These are phyloP conservation scores for Acanthamoeba royreba DNA, from an alignment of 208 protist species.

Conservation along the genomic window DNA sequence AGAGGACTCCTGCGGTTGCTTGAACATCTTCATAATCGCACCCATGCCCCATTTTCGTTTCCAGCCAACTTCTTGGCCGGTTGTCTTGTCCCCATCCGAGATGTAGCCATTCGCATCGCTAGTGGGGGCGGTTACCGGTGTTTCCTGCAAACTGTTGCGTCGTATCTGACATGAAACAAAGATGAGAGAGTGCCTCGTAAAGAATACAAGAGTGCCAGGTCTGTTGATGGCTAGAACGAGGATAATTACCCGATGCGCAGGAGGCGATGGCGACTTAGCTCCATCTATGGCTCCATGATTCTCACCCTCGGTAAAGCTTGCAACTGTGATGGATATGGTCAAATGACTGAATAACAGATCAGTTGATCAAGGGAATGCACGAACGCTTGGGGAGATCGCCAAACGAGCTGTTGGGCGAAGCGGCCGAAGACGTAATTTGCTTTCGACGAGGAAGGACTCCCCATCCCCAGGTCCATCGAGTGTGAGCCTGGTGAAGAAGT, in stretches of 20 bases:
- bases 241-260: neutral
- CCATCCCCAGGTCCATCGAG: slow-evolving; percentile 30
- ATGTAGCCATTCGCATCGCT: neutral
- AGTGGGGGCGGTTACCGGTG: neutral
- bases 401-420: neutral
- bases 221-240: neutral
- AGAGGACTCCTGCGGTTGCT: neutral
- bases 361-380: neutral
- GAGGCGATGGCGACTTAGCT: neutral
- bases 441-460: neutral
- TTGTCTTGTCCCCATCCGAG: neutral
- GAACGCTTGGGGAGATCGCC: neutral
- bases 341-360: neutral
- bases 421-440: neutral
- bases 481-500: neutral
- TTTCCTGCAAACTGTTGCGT: neutral
- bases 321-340: neutral
- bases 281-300: neutral
- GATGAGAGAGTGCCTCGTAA: neutral
- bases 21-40: slow-evolving; percentile 42
- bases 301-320: neutral
- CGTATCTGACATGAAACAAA: neutral
- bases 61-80: neutral
- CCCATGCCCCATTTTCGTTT: slow-evolving; percentile 41
- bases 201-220: neutral